A percentile compares a stretch with the other conserved stretches of the same genome.
phyloP scores from a whole-genome alignment of 495 filamentous ascomycete genomes.

The Amniculicola lignicola region DNA sequence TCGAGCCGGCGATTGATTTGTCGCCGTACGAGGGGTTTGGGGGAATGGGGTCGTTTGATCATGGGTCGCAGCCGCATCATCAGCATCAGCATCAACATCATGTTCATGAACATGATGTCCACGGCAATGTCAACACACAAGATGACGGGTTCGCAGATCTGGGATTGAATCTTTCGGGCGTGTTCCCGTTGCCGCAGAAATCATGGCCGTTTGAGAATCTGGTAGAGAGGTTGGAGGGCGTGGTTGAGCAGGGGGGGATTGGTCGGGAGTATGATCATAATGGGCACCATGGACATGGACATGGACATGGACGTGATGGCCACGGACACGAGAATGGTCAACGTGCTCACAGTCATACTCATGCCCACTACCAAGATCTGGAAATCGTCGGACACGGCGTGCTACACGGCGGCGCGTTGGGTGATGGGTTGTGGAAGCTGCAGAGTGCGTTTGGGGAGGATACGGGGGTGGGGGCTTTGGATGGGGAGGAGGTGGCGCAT shows the following conservation, averaged over 20 bases:
- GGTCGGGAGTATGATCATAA: neutral
- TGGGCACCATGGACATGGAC: too few species aligned
- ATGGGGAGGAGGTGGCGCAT: neutral
- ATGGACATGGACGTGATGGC: too few species aligned
- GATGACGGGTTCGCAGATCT: constrained; percentile 6
- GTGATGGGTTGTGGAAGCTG: constrained; percentile 23
- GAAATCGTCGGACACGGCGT: constrained; percentile 14
- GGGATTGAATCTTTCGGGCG: neutral
- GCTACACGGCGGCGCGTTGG: neutral
- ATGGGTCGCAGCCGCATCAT: neutral
- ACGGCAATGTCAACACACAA: neutral
- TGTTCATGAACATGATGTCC: neutral
- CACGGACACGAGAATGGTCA: too few species aligned
- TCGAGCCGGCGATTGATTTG: constrained; percentile 28
- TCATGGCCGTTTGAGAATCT: constrained; percentile 6
- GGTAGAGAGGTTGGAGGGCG: constrained; percentile 16
- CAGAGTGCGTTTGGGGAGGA: constrained; percentile 25
- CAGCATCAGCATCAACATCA: neutral
- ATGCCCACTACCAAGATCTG: neutral
- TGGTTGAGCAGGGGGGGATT: constrained; percentile 7
- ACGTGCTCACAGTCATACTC: neutral
- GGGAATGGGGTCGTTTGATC: neutral
- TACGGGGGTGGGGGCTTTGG: constrained; percentile 7
- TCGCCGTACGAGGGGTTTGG: constrained; percentile 4
- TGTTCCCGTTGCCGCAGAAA: constrained; percentile 11